These are phyloP conservation scores for Ephemerocybe angulata DNA, from an alignment of 768 basidiomycete species.

Conservation along the genomic window DNA sequence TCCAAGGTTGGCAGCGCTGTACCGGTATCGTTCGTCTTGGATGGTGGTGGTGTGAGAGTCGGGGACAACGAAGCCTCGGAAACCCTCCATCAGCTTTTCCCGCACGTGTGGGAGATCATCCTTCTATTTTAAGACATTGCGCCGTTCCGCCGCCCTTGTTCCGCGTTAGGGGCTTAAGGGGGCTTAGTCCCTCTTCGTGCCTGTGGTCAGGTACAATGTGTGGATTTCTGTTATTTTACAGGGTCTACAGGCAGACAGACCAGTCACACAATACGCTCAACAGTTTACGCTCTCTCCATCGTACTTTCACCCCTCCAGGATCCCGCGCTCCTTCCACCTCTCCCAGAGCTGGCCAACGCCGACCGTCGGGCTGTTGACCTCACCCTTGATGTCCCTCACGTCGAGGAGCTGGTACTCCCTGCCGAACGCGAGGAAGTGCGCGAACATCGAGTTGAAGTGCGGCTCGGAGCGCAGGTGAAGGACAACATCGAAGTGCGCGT, in stretches of 20 bases:
- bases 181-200: no score
- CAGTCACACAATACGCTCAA: no score
- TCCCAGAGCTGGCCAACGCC: conserved; percentile 83
- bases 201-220: no score
- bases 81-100: not conserved
- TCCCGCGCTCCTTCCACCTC: conserved; percentile 88
- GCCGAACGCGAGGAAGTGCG: conserved; percentile 96
- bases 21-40: not conserved
- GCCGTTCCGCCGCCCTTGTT: no score
- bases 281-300: no score
- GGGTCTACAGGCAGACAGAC: no score
- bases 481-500: conserved; percentile 89
- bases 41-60: not conserved
- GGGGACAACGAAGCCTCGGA: not conserved
- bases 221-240: no score
- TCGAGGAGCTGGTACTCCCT: conserved; percentile 92
- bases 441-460: conserved; percentile 96
- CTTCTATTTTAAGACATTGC: not conserved
- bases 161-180: no score
- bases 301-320: conserved; percentile 56
- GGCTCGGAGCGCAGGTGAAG: conserved; percentile 93
- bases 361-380: conserved; percentile 49
- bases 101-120: not conserved
- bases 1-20: no score
- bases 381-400: conserved; percentile 81